Base-by-base conservation (phyloP, 805 yeast species). In the Metschnikowia arizonensis region DNA sequence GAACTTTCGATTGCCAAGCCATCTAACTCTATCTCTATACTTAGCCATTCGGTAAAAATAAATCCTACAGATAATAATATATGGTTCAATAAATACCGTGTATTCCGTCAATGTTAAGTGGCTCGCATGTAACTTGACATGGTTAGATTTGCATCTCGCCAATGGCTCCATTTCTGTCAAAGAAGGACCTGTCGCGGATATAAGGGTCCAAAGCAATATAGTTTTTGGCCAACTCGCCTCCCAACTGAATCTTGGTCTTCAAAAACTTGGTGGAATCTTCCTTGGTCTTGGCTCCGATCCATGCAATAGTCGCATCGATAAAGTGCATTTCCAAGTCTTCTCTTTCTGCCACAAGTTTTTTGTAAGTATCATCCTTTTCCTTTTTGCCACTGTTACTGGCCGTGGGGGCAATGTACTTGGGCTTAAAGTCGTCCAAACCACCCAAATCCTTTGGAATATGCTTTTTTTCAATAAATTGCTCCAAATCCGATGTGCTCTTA, bases 391-490 rank as follows among this genome's bases (percentile, higher is more conserved):
- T 42, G 56, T 87, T 87, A 45, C 74, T 80, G 12, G 78, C 73
- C 8, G 77, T 74, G 25, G 97, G 96, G 23, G 68, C 67, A n/a
- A 73, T 64, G 64, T 85, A 93, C 46, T 77, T 63, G 66, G 76
- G 79, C 50, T 77, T 81, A 54, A 71, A 76, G 19, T 64, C 66
- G 50, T 82, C 84, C 10, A 73, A 69, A 33, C 98, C 98, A 14
- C 96, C 97, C 51, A 90, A 64, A 30, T 75, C 78, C 50, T 72
- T 67, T 21, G 95, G 90, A 50, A 93, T 74, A 57, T 77, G 70
- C 26, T 78, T 69, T 31, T 64, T 58, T 40, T 77, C 81, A 37
- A 91, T 79, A 61, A 71, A 80, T 54, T 83, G 76, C 43, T 72
- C 75, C 58, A 91, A 66, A 48, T 93, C 97, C 45, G 79, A 75